Evolutionary conservation across 2,329 filamentous ascomycete genomes (phyloP), one percentile per base, ranked within the genome.

Genomic region (Rasamsonia emersonii): DNA sequence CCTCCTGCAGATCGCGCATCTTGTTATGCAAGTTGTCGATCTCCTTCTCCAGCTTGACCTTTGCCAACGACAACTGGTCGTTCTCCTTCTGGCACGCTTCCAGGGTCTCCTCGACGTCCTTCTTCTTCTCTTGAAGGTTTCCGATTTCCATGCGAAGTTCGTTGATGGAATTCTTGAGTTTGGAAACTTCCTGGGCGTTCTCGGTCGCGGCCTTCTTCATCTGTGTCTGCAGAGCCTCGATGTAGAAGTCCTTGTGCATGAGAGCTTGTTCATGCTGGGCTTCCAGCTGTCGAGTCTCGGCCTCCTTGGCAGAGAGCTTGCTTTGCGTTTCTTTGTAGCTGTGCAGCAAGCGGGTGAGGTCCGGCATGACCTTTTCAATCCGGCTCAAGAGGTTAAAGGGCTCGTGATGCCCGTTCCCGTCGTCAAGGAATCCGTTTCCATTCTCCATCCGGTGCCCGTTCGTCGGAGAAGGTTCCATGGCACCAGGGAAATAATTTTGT

Each of bases 221-320:
- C 43, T 70, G 68, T 15, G 62, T 59, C 34, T 67, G 67, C 39
- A 74, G 43, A 9, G 63, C 58, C 39, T 67, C 62, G 33, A 75
- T 70, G 40, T 73, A 67, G 31, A 59, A 64, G 28, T 74, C 68
- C 44, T 73, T 73, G 32, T 61, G 60, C 50, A 65, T 64, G 20
- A 73, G 46, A 18, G 61, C 62, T 38, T 71, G 65, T 29, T 68
- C 61, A 38, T 73, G 66, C 37, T 71, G 65, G 24, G 52, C 53
- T 37, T 65, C 59, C 13, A 65, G 56, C 36, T 70, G 61, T 33
- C 64, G 67, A 38, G 68, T 62, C 30, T 68, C 55, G 18, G 65
- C 62, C 38, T 71, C 68, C 10, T 67, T 60, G 18, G 61, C 57
- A 17, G 59, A 61, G 8, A 73, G 56, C 44, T 70, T 67, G 31